Evolutionary conservation across 495 filamentous ascomycete genomes (phyloP).

Genomic region (Penicillium coffeae): DNA sequence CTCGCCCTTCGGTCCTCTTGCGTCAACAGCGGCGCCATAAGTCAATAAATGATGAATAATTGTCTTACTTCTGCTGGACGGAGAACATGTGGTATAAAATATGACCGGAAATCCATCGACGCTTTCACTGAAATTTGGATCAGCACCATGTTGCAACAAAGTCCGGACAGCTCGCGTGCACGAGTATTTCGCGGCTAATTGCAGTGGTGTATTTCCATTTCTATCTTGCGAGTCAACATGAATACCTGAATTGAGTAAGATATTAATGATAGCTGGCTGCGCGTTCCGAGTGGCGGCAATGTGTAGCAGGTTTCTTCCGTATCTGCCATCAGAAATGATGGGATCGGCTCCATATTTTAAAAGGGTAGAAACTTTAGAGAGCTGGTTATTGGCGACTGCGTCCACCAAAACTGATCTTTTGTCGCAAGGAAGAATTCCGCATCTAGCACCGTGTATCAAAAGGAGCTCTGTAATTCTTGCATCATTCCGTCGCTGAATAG

Average conservation of each 20-base stretch:
- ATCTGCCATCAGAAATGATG: background rate
- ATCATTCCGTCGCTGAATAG: constrained; percentile 3
- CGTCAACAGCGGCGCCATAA: background rate
- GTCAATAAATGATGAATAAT: constrained; percentile 3
- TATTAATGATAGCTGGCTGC: background rate
- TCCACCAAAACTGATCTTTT: constrained; percentile 1
- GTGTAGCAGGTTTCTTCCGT: constrained; percentile 1
- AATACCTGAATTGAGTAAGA: constrained; percentile 1
- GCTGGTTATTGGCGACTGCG: constrained; percentile 3
- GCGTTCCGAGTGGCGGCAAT: constrained; percentile 5
- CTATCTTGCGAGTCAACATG: constrained; percentile 2
- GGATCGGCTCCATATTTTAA: constrained; percentile 3
- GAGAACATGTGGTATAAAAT: constrained; percentile 1
- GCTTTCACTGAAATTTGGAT: constrained; percentile 5
- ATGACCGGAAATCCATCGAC: background rate
- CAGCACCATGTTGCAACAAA: constrained; percentile 1
- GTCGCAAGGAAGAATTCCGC: background rate
- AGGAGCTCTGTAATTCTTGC: constrained; percentile 7
- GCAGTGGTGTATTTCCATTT: constrained; percentile 3
- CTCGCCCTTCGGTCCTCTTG: background rate
- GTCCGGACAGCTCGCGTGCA: constrained; percentile 1
- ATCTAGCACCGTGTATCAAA: background rate
- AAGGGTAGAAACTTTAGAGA: constrained; percentile 3
- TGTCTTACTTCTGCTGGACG: constrained; percentile 1
- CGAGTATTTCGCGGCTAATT: constrained; percentile 6